Percentiles rank a stretch among this genome's conserved stretches.
phyloP scores from a whole-genome alignment of 257 asterid genomes.

The Datura wrightii region DNA sequence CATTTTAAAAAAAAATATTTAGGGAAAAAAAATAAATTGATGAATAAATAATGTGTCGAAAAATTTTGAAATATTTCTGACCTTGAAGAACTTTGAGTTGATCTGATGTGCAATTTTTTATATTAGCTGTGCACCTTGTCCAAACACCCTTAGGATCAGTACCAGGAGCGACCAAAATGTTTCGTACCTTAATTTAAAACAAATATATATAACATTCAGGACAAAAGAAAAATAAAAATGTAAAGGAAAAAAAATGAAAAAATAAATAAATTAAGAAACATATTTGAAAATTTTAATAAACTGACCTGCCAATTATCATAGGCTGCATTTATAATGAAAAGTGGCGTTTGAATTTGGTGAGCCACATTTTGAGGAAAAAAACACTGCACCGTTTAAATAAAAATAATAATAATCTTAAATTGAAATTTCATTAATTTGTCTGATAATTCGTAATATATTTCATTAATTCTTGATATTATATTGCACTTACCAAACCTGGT shows the following conservation, averaged over 20 bases:
- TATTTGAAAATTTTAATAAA: neutral
- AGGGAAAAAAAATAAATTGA: neutral
- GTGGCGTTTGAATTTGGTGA: conserved; percentile 43
- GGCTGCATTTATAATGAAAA: conserved; percentile 50
- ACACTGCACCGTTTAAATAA: conserved; percentile 39
- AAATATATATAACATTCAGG: neutral
- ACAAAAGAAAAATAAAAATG: conserved; percentile 28
- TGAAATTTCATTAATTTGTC: conserved; percentile 6
- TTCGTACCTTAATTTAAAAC: conserved; percentile 11
- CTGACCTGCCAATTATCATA: conserved; percentile 52
- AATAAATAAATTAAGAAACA: neutral
- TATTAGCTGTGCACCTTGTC: neutral
- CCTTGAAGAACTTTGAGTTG: conserved; percentile 30
- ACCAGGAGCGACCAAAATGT: conserved; percentile 15
- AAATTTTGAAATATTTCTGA: neutral
- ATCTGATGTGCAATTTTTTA: neutral
- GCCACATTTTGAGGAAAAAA: conserved; percentile 49
- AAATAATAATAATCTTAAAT: neutral
- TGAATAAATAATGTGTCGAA: neutral
- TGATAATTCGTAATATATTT: conserved; percentile 28
- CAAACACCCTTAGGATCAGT: conserved; percentile 15
- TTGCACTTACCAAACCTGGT: conserved; percentile 67
- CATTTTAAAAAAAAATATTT: too few relatives aligned
- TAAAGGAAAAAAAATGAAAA: too few relatives aligned
- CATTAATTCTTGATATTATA: neutral